These are phyloP conservation scores for Dryadomyces quercivorus DNA, from an alignment of 2,329 filamentous ascomycete genomes.

Conservation along the genomic window DNA sequence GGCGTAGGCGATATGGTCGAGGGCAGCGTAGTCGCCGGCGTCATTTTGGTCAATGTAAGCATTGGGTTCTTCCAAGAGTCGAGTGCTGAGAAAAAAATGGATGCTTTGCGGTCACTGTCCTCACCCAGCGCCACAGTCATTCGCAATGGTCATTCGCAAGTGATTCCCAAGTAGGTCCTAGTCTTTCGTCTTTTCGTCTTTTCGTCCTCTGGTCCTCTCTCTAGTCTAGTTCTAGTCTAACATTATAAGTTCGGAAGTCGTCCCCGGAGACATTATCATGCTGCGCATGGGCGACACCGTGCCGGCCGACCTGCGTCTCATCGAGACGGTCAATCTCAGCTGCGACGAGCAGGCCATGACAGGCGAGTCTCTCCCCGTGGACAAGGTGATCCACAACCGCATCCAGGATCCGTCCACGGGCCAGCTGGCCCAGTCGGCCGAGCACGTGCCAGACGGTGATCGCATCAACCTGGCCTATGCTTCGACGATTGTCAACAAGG, in stretches of 20 bases:
- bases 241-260: conserved; percentile 40
- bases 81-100: conserved; percentile 54
- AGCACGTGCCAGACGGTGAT: conserved; percentile 54
- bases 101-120: conserved; percentile 47
- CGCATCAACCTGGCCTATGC: conserved; percentile 65
- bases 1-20: conserved; percentile 39
- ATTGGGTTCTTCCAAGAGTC: conserved; percentile 57
- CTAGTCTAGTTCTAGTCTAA: background rate
- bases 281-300: conserved; percentile 63
- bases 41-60: conserved; percentile 49
- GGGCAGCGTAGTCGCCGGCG: conserved; percentile 20
- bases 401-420: conserved; percentile 32
- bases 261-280: conserved; percentile 58
- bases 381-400: conserved; percentile 46
- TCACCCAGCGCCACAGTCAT: conserved; percentile 51
- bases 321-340: conserved; percentile 66
- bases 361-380: conserved; percentile 61
- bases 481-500: conserved; percentile 60
- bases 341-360: conserved; percentile 71
- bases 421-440: conserved; percentile 29
- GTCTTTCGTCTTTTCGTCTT: too few species aligned
- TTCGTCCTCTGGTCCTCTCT: too few species aligned
- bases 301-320: conserved; percentile 57
- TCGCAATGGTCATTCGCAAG: conserved; percentile 43
- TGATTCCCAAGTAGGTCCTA: conserved; percentile 41